A percentile compares a stretch with the other conserved stretches of the same genome.
Evolutionary conservation across 2,329 filamentous ascomycete species (phyloP).

Genomic region (Fusarium beomiforme): DNA sequence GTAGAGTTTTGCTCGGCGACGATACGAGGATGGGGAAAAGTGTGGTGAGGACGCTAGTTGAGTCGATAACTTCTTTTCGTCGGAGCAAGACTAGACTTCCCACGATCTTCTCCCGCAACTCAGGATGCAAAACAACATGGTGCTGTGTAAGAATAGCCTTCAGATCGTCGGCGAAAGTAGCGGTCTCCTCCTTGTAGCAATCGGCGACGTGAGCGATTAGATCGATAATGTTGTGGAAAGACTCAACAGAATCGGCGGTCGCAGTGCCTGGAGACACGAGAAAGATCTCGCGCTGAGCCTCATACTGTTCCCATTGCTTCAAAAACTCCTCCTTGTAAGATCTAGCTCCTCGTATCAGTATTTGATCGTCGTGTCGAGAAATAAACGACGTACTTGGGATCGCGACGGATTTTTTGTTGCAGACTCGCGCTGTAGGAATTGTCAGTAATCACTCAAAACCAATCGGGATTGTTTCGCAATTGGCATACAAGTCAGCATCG

Average conservation of each 20-base stretch:
- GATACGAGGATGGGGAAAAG: conserved; percentile 93
- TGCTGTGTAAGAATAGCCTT: conserved; percentile 83
- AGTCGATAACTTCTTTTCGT: conserved; percentile 93
- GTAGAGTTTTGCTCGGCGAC: conserved; percentile 91
- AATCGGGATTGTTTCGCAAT: not conserved
- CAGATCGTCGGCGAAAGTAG: conserved; percentile 80
- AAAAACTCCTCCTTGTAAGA: conserved; percentile 92
- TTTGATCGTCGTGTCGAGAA: not conserved
- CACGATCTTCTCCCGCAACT: conserved; percentile 93
- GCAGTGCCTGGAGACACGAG: conserved; percentile 82
- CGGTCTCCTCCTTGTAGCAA: conserved; percentile 86
- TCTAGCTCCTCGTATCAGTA: conserved; percentile 52
- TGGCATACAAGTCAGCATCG: conserved; percentile 81
- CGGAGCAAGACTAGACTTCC: conserved; percentile 86
- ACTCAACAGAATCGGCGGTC: conserved; percentile 80
- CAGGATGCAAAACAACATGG: conserved; percentile 82
- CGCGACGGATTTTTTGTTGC: conserved; percentile 89
- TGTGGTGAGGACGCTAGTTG: conserved; percentile 82
- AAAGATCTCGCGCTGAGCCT: conserved; percentile 91
- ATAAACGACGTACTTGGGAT: conserved; percentile 71
- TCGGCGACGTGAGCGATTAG: conserved; percentile 94
- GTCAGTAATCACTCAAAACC: conserved; percentile 39
- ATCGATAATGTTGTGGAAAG: conserved; percentile 90
- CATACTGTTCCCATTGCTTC: conserved; percentile 91
- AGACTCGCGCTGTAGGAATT: conserved; percentile 73